Evolutionary conservation across 2,329 filamentous ascomycete species (phyloP), one percentile per base, ranked within the genome.

Genomic region (Colletotrichum sp.): DNA sequence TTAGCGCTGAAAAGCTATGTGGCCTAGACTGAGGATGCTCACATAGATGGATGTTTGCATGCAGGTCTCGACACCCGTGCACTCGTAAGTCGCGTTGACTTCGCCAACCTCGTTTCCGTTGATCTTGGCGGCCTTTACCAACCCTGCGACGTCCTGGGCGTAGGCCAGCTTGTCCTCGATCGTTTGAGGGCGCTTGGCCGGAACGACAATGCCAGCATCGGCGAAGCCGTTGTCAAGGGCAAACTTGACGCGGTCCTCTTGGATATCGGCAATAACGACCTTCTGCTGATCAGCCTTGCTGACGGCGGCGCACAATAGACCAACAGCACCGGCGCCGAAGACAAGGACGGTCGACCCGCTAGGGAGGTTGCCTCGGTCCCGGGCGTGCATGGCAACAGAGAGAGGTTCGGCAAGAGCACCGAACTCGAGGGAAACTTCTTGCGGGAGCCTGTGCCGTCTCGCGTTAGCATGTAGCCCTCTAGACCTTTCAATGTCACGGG

Each of bases 41-140:
- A 90, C 89, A 80, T 94, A 96, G 71, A 96, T 95, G 6, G 93
- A 90, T 8, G 92, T 91, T 82, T 96, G 94, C 79, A 95, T 88
- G 80, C 94, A 96, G 0, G 92, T 91, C 81, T 95, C 94, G 26
- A 95, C 94, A 10, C 95, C 95, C 0, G 95, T 96, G 82, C 94
- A 96, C 85, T 96, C 94, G 80, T 94, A 95, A 4, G 94, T 93
- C 2, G 91, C 90, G 67, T 92, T 90, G 0, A 94, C 90, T 81
- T 95, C 92, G 0, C 87, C 91, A 76, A 94, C 88, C 15, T 89
- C 87, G 78, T 86, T 81, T 10, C 86, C 87, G 1, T 81, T 80
- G 3, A 86, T 82, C 39, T 79, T 77, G 1, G 84, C 83, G 36
- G 79, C 79, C 79, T 85, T 86, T 67, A 89, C 84, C 74, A 84